Evolutionary conservation across 441 rosid genomes (phyloP).

Genomic region (Pelargonium citronellum): DNA sequence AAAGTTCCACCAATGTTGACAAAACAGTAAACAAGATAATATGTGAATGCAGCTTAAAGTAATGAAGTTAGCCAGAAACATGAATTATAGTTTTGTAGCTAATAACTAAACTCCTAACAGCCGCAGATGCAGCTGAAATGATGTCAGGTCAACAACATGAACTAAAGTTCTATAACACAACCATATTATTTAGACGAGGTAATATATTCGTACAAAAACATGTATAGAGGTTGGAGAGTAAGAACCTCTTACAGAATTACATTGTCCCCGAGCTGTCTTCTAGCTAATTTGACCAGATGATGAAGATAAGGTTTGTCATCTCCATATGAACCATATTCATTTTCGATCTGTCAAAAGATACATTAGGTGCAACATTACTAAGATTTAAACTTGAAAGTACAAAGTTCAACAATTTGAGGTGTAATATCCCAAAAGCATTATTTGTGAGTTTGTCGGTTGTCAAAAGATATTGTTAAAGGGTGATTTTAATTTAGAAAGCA

Average conservation of each 20-base stretch:
- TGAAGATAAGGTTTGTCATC: slow-evolving; percentile 77
- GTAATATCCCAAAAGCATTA: background rate
- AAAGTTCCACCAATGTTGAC: background rate
- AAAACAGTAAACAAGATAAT: background rate
- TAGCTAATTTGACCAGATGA: slow-evolving; percentile 57
- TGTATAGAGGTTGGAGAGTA: slow-evolving; percentile 12
- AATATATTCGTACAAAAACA: background rate
- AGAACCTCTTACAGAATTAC: slow-evolving; percentile 59
- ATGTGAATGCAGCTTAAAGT: background rate
- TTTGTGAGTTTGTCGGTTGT: too few species aligned
- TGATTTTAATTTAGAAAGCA: background rate
- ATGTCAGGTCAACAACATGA: background rate
- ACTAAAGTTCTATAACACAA: background rate
- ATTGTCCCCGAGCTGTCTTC: slow-evolving; percentile 52
- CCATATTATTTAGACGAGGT: background rate
- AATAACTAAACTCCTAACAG: background rate
- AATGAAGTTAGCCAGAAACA: background rate
- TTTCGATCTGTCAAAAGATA: slow-evolving; percentile 64
- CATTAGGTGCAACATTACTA: slow-evolving; percentile 10
- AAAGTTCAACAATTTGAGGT: slow-evolving; percentile 17
- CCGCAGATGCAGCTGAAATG: background rate
- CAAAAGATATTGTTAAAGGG: background rate
- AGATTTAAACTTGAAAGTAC: slow-evolving; percentile 11
- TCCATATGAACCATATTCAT: slow-evolving; percentile 95
- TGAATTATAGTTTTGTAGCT: background rate